Evolutionary conservation across 2,329 filamentous ascomycete species (phyloP), one percentile per base, ranked within the genome.

Genomic region (Lanzia echinophila): DNA sequence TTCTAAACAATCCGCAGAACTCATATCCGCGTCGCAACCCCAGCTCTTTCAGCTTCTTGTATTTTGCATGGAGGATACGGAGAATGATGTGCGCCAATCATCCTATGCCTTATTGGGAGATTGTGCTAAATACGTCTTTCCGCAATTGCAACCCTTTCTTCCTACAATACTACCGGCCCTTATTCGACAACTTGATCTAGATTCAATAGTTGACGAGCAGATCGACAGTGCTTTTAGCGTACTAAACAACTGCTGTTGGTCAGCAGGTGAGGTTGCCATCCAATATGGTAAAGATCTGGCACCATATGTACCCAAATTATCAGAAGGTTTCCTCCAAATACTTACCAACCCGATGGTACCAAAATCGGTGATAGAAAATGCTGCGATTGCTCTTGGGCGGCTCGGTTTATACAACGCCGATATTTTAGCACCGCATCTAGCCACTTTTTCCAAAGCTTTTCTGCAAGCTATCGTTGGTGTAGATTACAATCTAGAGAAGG

Each of bases 191-290:
- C 81, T 99, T 28, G 91, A 97, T 61, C 75, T 96, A 61, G 86
- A 90, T 57, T 78, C 78, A 53, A 80, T 90, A 48, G 72, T 83
- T 17, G 87, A 91, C 57, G 89, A 95, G 62, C 87, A 90, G 57
- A 83, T 90, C 45, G 89, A 95, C 59, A 87, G 82, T 17, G 86
- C 84, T 13, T 96, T 96, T 69, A 90, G 90, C 56, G 91, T 97
- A 31, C 84, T 97, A 56, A 99, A 97, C 78, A 99, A 99, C 68
- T 92, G 94, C 20, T 97, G 92, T 73, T 99, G 94, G 94, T 95
- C 91, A 6, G 85, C 84, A 22, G 94, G 94, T 41, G 94, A 99
- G 73, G 94, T 97, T 58, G 83, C 90, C 15, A 84, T 96, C 70
- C 84, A 89, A 57, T 79, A 88, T 67, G 82, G 84, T 61, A 82